Base-by-base conservation (phyloP, 2,329 filamentous ascomycete genomes). In the Aureobasidium mangrovei region DNA sequence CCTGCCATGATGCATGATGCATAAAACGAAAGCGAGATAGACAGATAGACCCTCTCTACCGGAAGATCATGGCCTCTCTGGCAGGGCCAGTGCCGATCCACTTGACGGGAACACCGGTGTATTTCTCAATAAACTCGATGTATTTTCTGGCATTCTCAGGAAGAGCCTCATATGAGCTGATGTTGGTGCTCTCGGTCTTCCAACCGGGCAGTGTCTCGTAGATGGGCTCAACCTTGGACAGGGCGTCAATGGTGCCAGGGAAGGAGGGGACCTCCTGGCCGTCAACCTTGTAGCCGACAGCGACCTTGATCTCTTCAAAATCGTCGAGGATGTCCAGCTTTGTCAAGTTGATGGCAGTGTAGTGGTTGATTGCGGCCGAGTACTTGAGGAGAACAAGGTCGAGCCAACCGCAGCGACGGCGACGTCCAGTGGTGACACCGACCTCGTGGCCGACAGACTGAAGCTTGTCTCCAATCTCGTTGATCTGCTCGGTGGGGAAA, bases 241-340 rank as follows among this genome's bases (percentile, higher is more conserved):
- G 73, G 35, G 77, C 67, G 40, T 74, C 70, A 12, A 82, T 74
- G 62, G 85, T 79, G 6, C 83, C 82, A 4, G 81, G 86, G 76
- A 86, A 88, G 9, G 77, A 80, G 18, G 78, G 74, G 8, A 85
- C 68, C 54, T 72, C 70, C 63, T 78, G 65, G 41, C 79, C 80
- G 48, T 79, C 76, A 64, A 79, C 61, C 9, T 73, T 73, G 72
- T 95, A 95, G 2, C 80, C 82, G 10, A 85, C 80, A 18, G 85
- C 86, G 48, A 88, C 76, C 68, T 90, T 86, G 70, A 94, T 79
- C 63, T 82, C 83, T 7, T 80, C 75, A 66, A 95, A 89, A 32
- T 80, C 80, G 66, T 90, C 86, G 12, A 90, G 76, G 36, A 89
- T 77, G 61, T 88, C 84, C 26, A 87, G 77, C 69, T 84, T 84